A percentile compares a stretch with the other conserved stretches of the same genome.
Conservation (phyloP, 768 basidiomycete genomes). For the Russula griseocarnosa region DNA sequence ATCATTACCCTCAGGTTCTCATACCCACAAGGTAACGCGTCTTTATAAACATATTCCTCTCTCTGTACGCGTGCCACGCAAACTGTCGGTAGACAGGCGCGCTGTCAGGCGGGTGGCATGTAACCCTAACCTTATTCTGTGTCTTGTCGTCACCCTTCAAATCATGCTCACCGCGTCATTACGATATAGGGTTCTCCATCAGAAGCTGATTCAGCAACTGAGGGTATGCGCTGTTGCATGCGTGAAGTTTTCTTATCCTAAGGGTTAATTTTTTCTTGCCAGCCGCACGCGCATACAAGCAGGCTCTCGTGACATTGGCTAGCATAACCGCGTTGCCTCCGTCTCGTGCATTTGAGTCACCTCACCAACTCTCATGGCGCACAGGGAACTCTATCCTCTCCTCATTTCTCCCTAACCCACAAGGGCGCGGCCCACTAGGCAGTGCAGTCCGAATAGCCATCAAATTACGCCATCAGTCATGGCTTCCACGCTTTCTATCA, state of each 20-base stretch:
- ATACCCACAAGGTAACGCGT: constrained; percentile 11
- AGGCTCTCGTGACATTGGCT: constrained; percentile 64
- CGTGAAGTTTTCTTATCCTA: background rate
- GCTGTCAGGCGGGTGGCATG: background rate
- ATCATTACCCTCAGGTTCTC: constrained; percentile 10
- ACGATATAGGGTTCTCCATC: constrained; percentile 7
- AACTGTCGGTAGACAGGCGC: background rate
- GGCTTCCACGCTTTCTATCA: constrained; percentile 44
- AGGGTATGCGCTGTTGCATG: constrained; percentile 22
- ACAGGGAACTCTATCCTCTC: constrained; percentile 49
- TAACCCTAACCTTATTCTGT: constrained; percentile 26
- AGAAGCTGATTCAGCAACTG: constrained; percentile 22
- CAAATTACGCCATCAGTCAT: constrained; percentile 61
- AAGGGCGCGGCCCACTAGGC: constrained; percentile 74
- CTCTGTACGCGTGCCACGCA: background rate
- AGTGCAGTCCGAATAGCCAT: constrained; percentile 62
- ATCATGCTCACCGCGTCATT: background rate
- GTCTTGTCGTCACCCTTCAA: constrained; percentile 6
- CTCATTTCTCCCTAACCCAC: constrained; percentile 62
- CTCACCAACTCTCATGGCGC: constrained; percentile 39
- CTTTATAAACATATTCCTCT: background rate
- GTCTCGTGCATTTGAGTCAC: constrained; percentile 52
- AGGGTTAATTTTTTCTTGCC: background rate
- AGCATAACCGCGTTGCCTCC: constrained; percentile 59
- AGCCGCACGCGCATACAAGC: constrained; percentile 74